Percentiles rank a stretch among this genome's conserved stretches.
Conservation (phyloP, 352 stramenopile genomes). For the Blastocystis hominis region DNA sequence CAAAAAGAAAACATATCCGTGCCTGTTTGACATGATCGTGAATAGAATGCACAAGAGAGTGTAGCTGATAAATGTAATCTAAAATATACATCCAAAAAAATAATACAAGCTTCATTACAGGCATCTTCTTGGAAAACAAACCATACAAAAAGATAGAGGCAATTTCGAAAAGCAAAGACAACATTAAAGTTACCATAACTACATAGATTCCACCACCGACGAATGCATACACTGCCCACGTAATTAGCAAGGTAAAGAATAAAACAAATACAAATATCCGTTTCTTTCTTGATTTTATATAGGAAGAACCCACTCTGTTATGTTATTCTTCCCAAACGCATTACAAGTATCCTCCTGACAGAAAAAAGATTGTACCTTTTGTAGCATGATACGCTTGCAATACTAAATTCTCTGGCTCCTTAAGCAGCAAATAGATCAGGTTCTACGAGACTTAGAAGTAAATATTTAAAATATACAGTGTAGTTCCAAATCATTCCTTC, state of each 20-base stretch:
- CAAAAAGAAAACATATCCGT: not conserved
- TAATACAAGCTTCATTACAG: not conserved
- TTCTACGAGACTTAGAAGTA: not conserved
- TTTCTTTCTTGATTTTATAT: slow-evolving; percentile 9
- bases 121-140: not conserved
- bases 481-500: slow-evolving; percentile 23
- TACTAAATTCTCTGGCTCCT: not conserved
- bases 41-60: slow-evolving; percentile 1
- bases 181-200: not conserved
- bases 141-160: not conserved
- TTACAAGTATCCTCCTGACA: not conserved
- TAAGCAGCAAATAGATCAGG: not conserved
- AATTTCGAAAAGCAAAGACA: not conserved
- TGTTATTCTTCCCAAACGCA: not conserved
- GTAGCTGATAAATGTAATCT: not conserved
- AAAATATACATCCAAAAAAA: not conserved
- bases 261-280: slow-evolving; percentile 25
- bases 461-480: not conserved
- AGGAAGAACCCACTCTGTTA: not conserved
- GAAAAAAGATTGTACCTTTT: slow-evolving; percentile 11
- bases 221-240: not conserved
- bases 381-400: not conserved
- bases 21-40: slow-evolving; percentile 9
- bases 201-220: slow-evolving; percentile 11
- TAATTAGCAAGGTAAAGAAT: not conserved